Conservation (phyloP, 2,329 filamentous ascomycete species). For the Colletotrichum noveboracense region DNA sequence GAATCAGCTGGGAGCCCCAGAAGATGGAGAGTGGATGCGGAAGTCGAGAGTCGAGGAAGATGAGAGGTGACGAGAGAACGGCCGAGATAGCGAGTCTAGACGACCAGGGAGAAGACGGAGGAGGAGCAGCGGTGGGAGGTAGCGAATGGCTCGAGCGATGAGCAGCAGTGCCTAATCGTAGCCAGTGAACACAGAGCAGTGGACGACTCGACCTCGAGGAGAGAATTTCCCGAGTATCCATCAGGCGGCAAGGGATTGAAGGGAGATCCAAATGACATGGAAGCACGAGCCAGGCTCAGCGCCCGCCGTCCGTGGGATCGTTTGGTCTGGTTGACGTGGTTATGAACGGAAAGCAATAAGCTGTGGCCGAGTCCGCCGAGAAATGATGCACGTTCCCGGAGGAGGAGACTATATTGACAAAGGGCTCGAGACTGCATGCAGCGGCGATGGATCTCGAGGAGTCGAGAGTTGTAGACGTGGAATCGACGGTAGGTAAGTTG, state of each 20-base stretch:
- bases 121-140: background rate
- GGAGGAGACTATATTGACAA: background rate
- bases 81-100: background rate
- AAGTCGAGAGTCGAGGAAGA: background rate
- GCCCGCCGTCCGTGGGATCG: background rate
- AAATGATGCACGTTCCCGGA: background rate
- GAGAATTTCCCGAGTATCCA: background rate
- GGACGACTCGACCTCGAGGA: background rate
- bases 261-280: background rate
- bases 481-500: background rate
- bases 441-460: background rate
- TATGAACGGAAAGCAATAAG: background rate
- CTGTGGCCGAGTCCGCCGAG: background rate
- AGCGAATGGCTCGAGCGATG: background rate
- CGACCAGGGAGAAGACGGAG: background rate
- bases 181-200: background rate
- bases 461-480: background rate
- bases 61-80: background rate
- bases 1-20: background rate
- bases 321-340: conserved; percentile 6
- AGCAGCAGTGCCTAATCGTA: background rate
- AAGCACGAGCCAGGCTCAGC: conserved; percentile 11
- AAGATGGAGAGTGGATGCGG: background rate
- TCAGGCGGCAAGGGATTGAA: background rate
- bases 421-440: background rate